Base-by-base conservation (phyloP, 202 grass and related monocot species). In the Digitaria exilis region DNA sequence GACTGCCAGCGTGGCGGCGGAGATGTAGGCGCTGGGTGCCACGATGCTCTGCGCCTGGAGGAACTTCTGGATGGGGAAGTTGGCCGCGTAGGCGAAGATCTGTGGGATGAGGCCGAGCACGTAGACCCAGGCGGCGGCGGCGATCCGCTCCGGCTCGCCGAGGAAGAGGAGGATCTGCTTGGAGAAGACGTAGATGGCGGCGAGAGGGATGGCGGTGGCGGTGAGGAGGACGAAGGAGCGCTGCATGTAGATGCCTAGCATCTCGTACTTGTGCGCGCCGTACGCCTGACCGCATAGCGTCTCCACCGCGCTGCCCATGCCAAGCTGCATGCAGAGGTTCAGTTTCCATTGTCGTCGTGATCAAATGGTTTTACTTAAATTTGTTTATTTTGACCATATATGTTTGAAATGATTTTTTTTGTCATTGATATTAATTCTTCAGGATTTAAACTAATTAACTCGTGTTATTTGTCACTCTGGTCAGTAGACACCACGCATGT, bases 21-120 rank as follows among this genome's bases (percentile, higher is more conserved):
- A 72, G 41, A 98, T 91, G 58, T 80, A 90, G 17, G 92, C 92
- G 67, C 92, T 95, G 39, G 92, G 95, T 55, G 88, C 85, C 58
- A 95, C 88, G 65, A 95, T 95, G 84, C 92, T 98, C 82, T 93
- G 92, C 60, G 95, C 90, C 84, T 95, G 95, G 19, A 98, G 59
- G 75, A 98, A 98, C 85, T 95, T 98, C 66, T 98, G 95, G 67
- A 95, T 93, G 1, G 95, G 95, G 87, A 98, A 98, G 77, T 95
- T 95, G 29, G 50, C 74, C 1, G 90, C 92, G 77, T 95, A 98
- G 7, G 95, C 95, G 81, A 97, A 97, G 81, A 97, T 94, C 82
- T 97, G 95, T 51, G 95, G 94, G 86, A 97, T 92, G 7, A 97
- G 89, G 56, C 95, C 95, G 5, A 21, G 0, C 3, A 72, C 69